These are phyloP conservation scores for Ilyonectria mors-panacis DNA, from an alignment of 2,329 filamentous ascomycete genomes.

Conservation along the genomic window DNA sequence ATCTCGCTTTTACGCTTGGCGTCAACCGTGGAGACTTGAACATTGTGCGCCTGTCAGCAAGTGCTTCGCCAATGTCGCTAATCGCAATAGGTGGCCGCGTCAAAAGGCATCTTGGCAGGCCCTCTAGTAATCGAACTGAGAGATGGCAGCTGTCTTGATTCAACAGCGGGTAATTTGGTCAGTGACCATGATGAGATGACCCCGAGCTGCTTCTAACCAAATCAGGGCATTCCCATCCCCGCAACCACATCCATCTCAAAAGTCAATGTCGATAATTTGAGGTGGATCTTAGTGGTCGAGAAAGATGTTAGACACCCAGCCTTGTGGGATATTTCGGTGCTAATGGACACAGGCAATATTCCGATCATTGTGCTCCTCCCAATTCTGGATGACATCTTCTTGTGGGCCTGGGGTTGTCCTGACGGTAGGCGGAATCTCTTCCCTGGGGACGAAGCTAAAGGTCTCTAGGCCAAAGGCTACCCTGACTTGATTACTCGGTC, in stretches of 20 bases:
- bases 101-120: constrained; percentile 80
- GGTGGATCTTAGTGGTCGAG: constrained; percentile 82
- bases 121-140: constrained; percentile 63
- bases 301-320: constrained; percentile 73
- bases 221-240: constrained; percentile 74
- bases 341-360: constrained; percentile 75
- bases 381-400: constrained; percentile 66
- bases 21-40: constrained; percentile 77
- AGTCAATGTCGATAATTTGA: constrained; percentile 64
- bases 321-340: constrained; percentile 28
- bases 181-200: constrained; percentile 4
- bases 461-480: constrained; percentile 81
- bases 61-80: background rate
- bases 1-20: constrained; percentile 79
- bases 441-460: constrained; percentile 2
- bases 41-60: constrained; percentile 68
- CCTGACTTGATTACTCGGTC: constrained; percentile 80
- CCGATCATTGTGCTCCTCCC: constrained; percentile 72
- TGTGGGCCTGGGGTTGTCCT: constrained; percentile 75
- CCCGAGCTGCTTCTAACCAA: constrained; percentile 28
- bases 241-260: constrained; percentile 62
- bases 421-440: constrained; percentile 65
- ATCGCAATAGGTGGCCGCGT: constrained; percentile 74
- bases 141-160: constrained; percentile 59
- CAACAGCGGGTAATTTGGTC: constrained; percentile 50